Percentiles rank a stretch among this genome's conserved stretches.
Conservation (phyloP, 1,139 yeast genomes). For the Suhomyces chickasaworum region DNA sequence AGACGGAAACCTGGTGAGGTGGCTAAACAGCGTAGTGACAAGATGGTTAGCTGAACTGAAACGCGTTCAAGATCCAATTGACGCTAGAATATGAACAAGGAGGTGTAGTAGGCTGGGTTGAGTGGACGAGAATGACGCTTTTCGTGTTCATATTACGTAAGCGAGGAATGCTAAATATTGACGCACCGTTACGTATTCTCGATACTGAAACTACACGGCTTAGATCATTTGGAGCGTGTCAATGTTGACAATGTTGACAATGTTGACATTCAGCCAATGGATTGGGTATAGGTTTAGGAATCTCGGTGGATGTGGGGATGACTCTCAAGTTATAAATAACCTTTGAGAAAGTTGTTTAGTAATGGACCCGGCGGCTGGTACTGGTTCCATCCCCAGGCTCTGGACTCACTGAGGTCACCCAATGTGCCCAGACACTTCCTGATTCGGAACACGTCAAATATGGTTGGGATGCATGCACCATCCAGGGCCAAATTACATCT, state of each 20-base stretch:
- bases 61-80: neutral
- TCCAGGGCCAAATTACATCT: no score
- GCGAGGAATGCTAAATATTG: neutral
- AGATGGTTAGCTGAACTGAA: neutral
- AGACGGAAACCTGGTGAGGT: neutral
- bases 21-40: neutral
- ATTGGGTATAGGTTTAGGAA: no score
- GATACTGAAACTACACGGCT: neutral
- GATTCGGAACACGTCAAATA: neutral
- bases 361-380: no score
- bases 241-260: neutral
- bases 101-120: neutral
- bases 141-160: conserved; percentile 4
- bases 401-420: no score
- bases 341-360: no score
- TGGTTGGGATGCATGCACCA: neutral
- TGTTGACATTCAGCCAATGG: no score
- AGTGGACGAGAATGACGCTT: conserved; percentile 4
- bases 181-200: neutral
- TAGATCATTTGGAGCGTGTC: neutral
- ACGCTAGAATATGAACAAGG: neutral
- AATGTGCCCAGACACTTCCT: neutral
- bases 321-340: neutral
- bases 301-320: neutral
- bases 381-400: no score